Base-by-base conservation (phyloP, 2,329 filamentous ascomycete species). In the Scedosporium boydii region DNA sequence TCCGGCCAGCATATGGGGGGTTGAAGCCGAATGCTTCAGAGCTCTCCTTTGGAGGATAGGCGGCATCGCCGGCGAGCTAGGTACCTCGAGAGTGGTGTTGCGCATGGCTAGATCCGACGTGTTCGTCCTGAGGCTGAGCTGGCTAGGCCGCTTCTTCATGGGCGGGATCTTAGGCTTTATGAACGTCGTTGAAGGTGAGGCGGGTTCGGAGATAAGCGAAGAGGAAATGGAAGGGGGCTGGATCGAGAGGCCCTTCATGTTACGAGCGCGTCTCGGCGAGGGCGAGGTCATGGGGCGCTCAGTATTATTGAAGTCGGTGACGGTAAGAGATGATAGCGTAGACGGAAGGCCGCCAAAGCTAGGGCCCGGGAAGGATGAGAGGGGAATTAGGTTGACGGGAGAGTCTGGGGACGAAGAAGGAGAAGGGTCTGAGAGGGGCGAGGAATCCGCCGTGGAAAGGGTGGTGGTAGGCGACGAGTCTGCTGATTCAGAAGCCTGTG, bases 391-490 rank as follows among this genome's bases (percentile, higher is more conserved):
- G 63, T 89, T 88, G 62, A 89, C 79, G 1, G 92, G 91, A 2
- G 95, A 97, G 74, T 97, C 93, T 7, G 93, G 93, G 1, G 93
- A 97, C 23, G 93, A 91, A 60, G 89, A 93, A 3, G 95, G 92
- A 4, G 93, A 97, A 6, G 91, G 88, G 69, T 98, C 93, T 34
- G 93, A 93, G 58, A 95, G 82, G 34, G 91, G 90, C 7, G 91
- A 93, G 4, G 93, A 96, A 76, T 96, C 93, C 66, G 93, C 91
- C 21, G 91, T 96, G 5, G 92, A 96, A 59, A 95, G 84, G 2
- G 93, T 96, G 3, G 93, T 97, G 6, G 93, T 98, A 1, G 95
- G 95, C 7, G 93, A 98, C 23, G 93, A 96, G 70, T 96, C 93
- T 51, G 90, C 90, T 1, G 95, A 98, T 66, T 90, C 91, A 16